Evolutionary conservation across 1,284 basidiomycete genomes (phyloP).

Genomic region (Gomphus bonarii): DNA sequence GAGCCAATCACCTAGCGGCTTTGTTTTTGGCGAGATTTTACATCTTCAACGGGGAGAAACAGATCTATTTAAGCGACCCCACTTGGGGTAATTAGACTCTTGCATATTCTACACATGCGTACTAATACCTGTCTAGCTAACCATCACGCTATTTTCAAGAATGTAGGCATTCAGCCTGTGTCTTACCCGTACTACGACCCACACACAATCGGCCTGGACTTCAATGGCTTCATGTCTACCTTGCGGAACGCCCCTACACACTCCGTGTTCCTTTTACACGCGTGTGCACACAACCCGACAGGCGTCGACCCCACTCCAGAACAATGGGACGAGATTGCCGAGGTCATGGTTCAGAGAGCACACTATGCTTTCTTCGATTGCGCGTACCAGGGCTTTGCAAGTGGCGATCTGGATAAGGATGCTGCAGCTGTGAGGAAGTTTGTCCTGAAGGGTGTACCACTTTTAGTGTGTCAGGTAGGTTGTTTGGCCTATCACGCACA

Average conservation of each 20-base stretch:
- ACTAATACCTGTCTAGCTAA: slow-evolving; percentile 46
- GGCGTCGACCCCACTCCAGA: slow-evolving; percentile 88
- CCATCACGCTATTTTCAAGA: slow-evolving; percentile 83
- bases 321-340: slow-evolving; percentile 81
- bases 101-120: background rate
- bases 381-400: slow-evolving; percentile 92
- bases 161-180: slow-evolving; percentile 70
- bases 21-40: slow-evolving; percentile 86
- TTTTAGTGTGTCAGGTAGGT: slow-evolving; percentile 80
- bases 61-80: slow-evolving; percentile 79
- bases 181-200: slow-evolving; percentile 90
- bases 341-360: slow-evolving; percentile 62
- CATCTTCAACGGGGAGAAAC: slow-evolving; percentile 53
- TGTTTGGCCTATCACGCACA: background rate
- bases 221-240: slow-evolving; percentile 59
- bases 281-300: slow-evolving; percentile 94
- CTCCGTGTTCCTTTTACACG: slow-evolving; percentile 85
- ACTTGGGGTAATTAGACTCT: slow-evolving; percentile 72
- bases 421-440: slow-evolving; percentile 70
- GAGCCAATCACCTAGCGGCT: slow-evolving; percentile 89
- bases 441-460: slow-evolving; percentile 58
- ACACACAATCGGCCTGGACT: slow-evolving; percentile 83
- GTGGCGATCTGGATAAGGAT: slow-evolving; percentile 71
- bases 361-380: slow-evolving; percentile 94
- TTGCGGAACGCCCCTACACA: slow-evolving; percentile 56